These are phyloP conservation scores for Nevesoporus exiguus DNA, from an alignment of 768 basidiomycete species.

Conservation along the genomic window DNA sequence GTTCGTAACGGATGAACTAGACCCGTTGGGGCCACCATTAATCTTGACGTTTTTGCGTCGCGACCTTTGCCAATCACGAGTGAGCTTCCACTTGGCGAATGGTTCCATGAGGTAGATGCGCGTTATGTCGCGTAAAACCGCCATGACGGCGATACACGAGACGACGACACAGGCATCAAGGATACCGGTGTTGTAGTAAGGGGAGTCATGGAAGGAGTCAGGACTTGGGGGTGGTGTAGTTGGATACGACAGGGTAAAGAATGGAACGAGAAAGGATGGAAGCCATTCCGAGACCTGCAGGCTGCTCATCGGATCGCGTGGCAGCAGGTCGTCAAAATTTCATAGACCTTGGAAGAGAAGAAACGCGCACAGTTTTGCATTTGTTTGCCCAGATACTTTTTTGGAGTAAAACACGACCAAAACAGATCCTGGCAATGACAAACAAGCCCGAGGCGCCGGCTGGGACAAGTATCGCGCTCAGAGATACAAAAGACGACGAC, in stretches of 20 bases:
- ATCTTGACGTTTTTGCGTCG: constrained; percentile 17
- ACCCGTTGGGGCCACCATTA: constrained; percentile 26
- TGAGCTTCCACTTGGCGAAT: constrained; percentile 74
- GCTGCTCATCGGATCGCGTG: constrained; percentile 36
- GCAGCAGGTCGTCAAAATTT: constrained; percentile 33
- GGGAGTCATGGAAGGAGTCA: constrained; percentile 70
- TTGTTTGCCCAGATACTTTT: constrained; percentile 34
- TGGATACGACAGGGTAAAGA: constrained; percentile 73
- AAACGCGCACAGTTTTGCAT: constrained; percentile 23
- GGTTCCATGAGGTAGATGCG: constrained; percentile 77
- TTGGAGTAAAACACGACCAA: constrained; percentile 27
- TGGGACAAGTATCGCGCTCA: not conserved
- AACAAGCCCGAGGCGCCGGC: not conserved
- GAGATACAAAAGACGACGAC: constrained; percentile 5
- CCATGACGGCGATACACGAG: constrained; percentile 82
- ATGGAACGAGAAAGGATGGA: constrained; percentile 56
- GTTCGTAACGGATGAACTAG: constrained; percentile 22
- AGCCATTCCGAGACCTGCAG: constrained; percentile 40
- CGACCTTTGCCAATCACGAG: constrained; percentile 42
- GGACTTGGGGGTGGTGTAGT: constrained; percentile 49
- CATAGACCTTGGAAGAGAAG: constrained; percentile 26
- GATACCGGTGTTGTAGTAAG: constrained; percentile 69
- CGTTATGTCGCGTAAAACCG: constrained; percentile 74
- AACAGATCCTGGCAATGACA: constrained; percentile 7
- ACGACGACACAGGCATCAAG: constrained; percentile 78